A percentile compares a stretch with the other conserved stretches of the same genome.
phyloP scores from a whole-genome alignment of 2,329 filamentous ascomycete genomes.

The Aspergillus udagawae region DNA sequence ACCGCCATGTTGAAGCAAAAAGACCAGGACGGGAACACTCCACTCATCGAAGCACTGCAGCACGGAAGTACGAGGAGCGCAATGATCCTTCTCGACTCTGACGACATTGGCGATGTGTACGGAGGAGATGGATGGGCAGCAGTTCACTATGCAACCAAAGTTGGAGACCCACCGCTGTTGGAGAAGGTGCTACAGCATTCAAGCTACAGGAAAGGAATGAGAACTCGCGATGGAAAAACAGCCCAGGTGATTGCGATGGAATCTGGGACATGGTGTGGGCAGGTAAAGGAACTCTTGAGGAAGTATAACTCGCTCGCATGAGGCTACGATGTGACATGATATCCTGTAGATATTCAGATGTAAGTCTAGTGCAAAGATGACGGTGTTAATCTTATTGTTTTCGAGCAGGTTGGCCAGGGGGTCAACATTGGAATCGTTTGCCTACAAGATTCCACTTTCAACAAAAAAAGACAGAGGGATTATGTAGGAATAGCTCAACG shows the following conservation, averaged over 20 bases:
- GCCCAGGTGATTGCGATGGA: background rate
- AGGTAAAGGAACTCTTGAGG: background rate
- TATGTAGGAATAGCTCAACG: no score
- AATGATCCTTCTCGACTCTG: background rate
- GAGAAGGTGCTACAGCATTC: background rate
- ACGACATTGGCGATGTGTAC: background rate
- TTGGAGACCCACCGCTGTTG: background rate
- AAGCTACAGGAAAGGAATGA: background rate
- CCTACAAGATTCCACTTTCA: no score
- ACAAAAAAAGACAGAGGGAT: no score
- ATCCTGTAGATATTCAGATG: no score
- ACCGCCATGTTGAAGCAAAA: background rate
- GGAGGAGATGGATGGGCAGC: background rate
- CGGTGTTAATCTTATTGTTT: no score
- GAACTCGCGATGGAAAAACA: background rate
- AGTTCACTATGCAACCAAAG: background rate
- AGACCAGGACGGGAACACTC: background rate
- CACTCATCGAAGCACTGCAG: background rate
- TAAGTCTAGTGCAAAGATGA: no score
- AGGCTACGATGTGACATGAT: no score
- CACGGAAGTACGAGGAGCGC: background rate
- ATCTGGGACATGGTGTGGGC: background rate
- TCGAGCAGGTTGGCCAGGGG: no score
- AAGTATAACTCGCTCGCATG: background rate
- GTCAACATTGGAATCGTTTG: no score